Conservation (phyloP, 768 basidiomycete species). For the Punctularia strigosozonata region DNA sequence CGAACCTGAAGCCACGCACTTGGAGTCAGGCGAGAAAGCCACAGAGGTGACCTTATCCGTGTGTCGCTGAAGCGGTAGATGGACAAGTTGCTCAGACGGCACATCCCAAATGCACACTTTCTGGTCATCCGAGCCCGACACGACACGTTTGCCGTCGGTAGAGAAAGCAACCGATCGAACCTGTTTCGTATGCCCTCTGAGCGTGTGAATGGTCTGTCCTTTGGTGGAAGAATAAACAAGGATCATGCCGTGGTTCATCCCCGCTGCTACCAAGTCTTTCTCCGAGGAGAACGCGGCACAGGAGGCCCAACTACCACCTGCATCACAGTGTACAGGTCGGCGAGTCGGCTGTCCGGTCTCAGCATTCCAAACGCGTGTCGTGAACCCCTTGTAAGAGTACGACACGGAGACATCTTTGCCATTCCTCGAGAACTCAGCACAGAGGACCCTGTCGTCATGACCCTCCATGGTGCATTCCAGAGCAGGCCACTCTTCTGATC, state of each 20-base stretch:
- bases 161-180: conserved; percentile 8
- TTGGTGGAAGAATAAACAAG: conserved; percentile 3
- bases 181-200: not conserved
- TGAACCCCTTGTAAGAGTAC: too few relatives aligned
- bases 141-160: conserved; percentile 6
- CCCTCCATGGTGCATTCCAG: too few relatives aligned
- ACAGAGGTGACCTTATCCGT: not conserved
- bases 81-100: conserved; percentile 1
- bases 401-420: not conserved
- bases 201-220: conserved; percentile 9
- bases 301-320: too few relatives aligned
- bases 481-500: too few relatives aligned
- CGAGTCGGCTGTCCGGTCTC: too few relatives aligned
- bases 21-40: not conserved
- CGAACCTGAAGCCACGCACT: not conserved
- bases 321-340: too few relatives aligned
- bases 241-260: not conserved
- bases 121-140: conserved; percentile 5
- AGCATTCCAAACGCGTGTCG: too few relatives aligned
- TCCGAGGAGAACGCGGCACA: too few relatives aligned
- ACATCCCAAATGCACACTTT: conserved; percentile 10
- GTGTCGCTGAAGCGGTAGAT: not conserved
- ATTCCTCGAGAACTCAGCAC: conserved; percentile 1
- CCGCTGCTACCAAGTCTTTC: not conserved
- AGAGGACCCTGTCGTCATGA: not conserved